Evolutionary conservation across 176 grass and related monocot genomes (phyloP).

Genomic region (Phyllostachys edulis): DNA sequence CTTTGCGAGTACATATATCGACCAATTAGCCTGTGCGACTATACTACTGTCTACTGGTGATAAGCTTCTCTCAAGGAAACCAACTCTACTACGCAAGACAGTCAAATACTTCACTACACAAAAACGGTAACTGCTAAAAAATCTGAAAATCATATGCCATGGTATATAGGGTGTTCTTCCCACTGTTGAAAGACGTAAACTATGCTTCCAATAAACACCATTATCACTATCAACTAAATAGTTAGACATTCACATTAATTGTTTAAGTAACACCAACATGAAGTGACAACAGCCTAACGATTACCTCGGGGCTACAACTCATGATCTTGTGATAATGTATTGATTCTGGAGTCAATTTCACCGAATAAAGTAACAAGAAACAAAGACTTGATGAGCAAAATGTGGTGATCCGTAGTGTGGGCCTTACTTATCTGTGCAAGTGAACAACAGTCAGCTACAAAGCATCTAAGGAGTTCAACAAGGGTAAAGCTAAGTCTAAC

Average conservation of each 20-base stretch:
- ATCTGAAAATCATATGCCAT: neutral
- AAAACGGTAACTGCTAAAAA: neutral
- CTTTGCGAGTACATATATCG: too few species aligned
- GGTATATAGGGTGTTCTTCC: neutral
- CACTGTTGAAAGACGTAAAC: neutral
- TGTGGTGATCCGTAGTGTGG: neutral
- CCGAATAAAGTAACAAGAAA: neutral
- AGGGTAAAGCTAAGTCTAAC: neutral
- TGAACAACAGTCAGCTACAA: slow-evolving; percentile 8
- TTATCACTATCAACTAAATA: neutral
- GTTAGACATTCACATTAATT: neutral
- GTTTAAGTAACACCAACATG: neutral
- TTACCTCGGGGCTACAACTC: neutral
- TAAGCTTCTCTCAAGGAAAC: neutral
- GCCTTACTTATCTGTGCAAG: slow-evolving; percentile 18
- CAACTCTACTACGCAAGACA: neutral
- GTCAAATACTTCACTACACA: neutral
- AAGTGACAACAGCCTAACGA: neutral
- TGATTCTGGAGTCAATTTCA: neutral
- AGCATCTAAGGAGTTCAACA: neutral
- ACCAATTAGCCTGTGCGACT: neutral
- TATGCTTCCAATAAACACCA: neutral
- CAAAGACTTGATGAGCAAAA: neutral
- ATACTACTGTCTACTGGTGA: neutral
- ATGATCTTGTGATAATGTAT: neutral